phyloP scores from a whole-genome alignment of 2,329 filamentous ascomycete species.

The Cordyceps sp. region DNA sequence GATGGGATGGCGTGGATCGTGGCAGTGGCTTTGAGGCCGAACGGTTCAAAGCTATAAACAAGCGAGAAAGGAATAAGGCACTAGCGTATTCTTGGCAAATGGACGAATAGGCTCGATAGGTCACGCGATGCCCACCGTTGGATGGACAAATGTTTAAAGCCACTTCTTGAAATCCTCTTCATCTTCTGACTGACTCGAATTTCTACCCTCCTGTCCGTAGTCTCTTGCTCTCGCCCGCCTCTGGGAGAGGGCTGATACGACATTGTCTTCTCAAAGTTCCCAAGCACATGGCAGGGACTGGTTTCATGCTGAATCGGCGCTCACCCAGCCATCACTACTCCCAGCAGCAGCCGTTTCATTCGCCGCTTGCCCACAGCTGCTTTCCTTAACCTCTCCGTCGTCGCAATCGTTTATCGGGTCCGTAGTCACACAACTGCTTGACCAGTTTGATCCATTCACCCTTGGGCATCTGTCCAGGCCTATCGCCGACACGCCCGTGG shows the following conservation, averaged over 20 bases:
- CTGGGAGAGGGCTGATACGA: too few species aligned
- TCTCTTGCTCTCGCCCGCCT: too few species aligned
- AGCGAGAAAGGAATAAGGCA: constrained; percentile 56
- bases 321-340: too few species aligned
- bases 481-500: constrained; percentile 32
- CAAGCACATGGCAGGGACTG: too few species aligned
- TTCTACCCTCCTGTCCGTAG: too few species aligned
- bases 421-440: constrained; percentile 35
- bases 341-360: too few species aligned
- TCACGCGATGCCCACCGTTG: too few species aligned
- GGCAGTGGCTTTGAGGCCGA: constrained; percentile 87
- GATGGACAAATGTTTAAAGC: too few species aligned
- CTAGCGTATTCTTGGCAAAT: constrained; percentile 92
- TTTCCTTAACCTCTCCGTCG: constrained; percentile 12
- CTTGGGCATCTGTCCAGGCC: constrained; percentile 32
- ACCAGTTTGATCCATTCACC: constrained; percentile 43
- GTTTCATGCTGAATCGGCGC: too few species aligned
- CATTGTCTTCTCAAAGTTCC: too few species aligned
- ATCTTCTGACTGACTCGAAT: too few species aligned
- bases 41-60: constrained; percentile 78
- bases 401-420: constrained; percentile 33
- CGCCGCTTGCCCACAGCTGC: not conserved
- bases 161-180: constrained; percentile 9
- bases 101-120: constrained; percentile 48
- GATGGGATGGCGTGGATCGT: constrained; percentile 95